Evolutionary conservation across 495 filamentous ascomycete genomes (phyloP).

Genomic region (Hyphodiscus hymeniophilus): DNA sequence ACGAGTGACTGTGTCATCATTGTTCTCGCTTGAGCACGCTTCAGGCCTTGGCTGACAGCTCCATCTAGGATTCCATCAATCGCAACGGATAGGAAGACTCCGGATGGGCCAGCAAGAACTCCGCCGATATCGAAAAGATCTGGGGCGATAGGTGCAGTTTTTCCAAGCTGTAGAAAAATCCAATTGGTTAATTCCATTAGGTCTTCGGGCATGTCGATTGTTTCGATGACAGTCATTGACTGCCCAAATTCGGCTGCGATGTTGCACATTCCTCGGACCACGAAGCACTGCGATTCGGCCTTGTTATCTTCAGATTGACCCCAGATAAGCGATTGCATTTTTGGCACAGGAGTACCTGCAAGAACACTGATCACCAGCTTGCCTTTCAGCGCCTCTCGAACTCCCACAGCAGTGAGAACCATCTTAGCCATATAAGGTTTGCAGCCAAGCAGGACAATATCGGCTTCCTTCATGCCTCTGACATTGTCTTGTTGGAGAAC

Average conservation of each 20-base stretch:
- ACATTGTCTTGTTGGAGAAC: conserved; percentile 16
- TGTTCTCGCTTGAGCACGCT: conserved; percentile 63
- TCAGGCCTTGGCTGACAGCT: conserved; percentile 70
- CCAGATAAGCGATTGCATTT: conserved; percentile 14
- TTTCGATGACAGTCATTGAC: conserved; percentile 71
- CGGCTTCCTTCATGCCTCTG: conserved; percentile 8
- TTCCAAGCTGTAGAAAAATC: conserved; percentile 53
- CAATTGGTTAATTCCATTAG: conserved; percentile 53
- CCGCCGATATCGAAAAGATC: conserved; percentile 61
- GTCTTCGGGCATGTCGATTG: conserved; percentile 39
- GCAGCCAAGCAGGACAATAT: conserved; percentile 57
- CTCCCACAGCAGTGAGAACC: conserved; percentile 54
- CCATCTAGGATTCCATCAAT: conserved; percentile 72
- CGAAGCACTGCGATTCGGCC: conserved; percentile 38
- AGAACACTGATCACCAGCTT: conserved; percentile 82
- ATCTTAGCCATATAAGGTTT: conserved; percentile 68
- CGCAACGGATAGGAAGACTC: conserved; percentile 67
- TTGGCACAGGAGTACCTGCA: conserved; percentile 55
- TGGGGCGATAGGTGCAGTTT: conserved; percentile 23
- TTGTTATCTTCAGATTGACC: too few species aligned
- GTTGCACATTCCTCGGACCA: conserved; percentile 63
- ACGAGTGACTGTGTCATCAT: conserved; percentile 74
- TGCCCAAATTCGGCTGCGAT: conserved; percentile 61
- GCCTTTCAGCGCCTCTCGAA: conserved; percentile 59
- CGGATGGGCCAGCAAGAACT: conserved; percentile 65